Percentiles rank a stretch among this genome's conserved stretches.
phyloP scores from a whole-genome alignment of 331 rosid species.

The Malus hybrid region DNA sequence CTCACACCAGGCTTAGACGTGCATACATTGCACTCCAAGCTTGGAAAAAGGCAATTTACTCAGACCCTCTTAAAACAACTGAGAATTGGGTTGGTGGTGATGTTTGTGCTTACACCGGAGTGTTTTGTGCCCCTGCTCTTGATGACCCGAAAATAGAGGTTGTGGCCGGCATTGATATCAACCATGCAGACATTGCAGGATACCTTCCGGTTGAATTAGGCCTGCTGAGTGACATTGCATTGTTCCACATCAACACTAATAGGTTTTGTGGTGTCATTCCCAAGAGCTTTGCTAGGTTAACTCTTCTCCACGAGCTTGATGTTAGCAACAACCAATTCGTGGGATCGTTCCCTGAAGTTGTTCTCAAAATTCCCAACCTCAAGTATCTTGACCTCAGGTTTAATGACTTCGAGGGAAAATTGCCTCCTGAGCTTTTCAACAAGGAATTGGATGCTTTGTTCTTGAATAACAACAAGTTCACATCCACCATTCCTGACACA shows the following conservation, averaged over 20 bases:
- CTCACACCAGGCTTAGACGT: conserved; percentile 20
- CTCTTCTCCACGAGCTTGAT: conserved; percentile 18
- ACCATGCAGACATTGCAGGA: conserved; percentile 25
- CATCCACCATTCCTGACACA: conserved; percentile 16
- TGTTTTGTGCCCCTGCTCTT: conserved; percentile 17
- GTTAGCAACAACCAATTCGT: conserved; percentile 26
- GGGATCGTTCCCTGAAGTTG: conserved; percentile 22
- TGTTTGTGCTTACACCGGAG: conserved; percentile 24
- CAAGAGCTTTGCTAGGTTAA: conserved; percentile 8
- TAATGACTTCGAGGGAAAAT: conserved; percentile 20
- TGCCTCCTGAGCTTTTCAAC: conserved; percentile 18
- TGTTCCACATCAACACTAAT: conserved; percentile 27
- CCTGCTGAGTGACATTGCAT: conserved; percentile 12
- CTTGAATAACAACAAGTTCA: conserved; percentile 21
- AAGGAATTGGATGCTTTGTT: conserved; percentile 21
- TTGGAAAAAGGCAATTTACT: conserved; percentile 21
- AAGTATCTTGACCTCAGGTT: conserved; percentile 18
- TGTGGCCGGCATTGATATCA: conserved; percentile 20
- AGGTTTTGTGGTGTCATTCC: conserved; percentile 26
- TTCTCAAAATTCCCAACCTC: conserved; percentile 10
- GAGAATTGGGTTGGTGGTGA: conserved; percentile 16
- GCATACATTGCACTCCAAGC: conserved; percentile 32
- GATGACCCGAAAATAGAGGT: conserved; percentile 12
- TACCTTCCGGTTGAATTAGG: conserved; percentile 29
- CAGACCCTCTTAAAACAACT: conserved; percentile 16